A percentile compares a stretch with the other conserved stretches of the same genome.
These are phyloP conservation scores for Beta lomatogona DNA, from an alignment of 179 eudicot genomes.

Conservation along the genomic window DNA sequence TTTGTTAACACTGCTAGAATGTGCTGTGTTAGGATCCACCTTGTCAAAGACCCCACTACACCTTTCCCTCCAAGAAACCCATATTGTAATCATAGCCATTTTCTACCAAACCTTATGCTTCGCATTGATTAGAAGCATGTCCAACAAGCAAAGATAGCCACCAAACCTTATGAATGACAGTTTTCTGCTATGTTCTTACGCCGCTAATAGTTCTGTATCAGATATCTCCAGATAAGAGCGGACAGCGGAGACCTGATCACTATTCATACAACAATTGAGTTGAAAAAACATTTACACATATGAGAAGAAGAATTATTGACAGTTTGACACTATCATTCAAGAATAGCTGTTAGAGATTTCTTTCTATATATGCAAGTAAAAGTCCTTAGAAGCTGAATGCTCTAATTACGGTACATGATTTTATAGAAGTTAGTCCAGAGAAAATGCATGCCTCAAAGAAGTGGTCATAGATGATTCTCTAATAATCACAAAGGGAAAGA, in stretches of 20 bases:
- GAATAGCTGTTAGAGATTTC: not conserved
- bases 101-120: not conserved
- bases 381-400: not conserved
- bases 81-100: not conserved
- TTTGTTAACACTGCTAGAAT: not conserved
- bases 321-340: not conserved
- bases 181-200: not conserved
- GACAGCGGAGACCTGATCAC: not conserved
- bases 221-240: not conserved
- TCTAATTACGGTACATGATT: not conserved
- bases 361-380: not conserved
- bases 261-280: no score
- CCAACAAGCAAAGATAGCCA: not conserved
- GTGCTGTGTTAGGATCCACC: not conserved
- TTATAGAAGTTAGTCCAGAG: not conserved
- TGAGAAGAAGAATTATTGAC: not conserved
- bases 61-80: not conserved
- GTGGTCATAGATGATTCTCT: not conserved
- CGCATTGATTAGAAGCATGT: not conserved
- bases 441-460: not conserved
- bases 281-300: not conserved
- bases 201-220: no score
- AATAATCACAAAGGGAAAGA: not conserved
- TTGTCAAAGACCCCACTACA: not conserved
- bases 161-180: not conserved